Evolutionary conservation across 2,329 filamentous ascomycete genomes (phyloP).

Genomic region (Ophiostoma pallidulum): DNA sequence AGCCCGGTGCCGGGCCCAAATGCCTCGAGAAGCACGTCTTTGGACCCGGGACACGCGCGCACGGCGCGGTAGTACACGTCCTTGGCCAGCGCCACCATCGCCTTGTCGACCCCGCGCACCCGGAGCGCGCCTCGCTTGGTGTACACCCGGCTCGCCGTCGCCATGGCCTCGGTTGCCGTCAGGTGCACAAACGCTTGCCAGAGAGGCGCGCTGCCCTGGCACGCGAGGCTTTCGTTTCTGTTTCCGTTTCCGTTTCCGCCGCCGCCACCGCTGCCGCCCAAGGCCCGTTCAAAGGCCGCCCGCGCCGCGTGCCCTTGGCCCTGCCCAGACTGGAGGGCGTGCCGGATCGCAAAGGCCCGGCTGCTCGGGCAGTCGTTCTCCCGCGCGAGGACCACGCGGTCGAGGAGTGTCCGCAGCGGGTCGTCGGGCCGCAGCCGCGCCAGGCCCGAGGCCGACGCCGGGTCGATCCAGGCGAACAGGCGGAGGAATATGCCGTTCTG

Average conservation of each 20-base stretch:
- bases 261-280: slow-evolving; percentile 29
- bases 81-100: slow-evolving; percentile 25
- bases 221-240: background rate
- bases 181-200: slow-evolving; percentile 45
- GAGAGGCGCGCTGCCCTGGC: slow-evolving; percentile 30
- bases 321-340: slow-evolving; percentile 39
- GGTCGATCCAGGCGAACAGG: slow-evolving; percentile 63
- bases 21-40: slow-evolving; percentile 41
- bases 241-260: slow-evolving; percentile 21
- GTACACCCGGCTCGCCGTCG: slow-evolving; percentile 23
- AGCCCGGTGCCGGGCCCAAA: slow-evolving; percentile 24
- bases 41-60: slow-evolving; percentile 39
- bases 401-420: slow-evolving; percentile 59
- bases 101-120: slow-evolving; percentile 18
- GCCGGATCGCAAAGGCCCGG: slow-evolving; percentile 41
- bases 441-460: slow-evolving; percentile 24
- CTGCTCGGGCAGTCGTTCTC: slow-evolving; percentile 33
- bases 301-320: slow-evolving; percentile 42
- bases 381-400: slow-evolving; percentile 37
- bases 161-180: slow-evolving; percentile 7
- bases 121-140: slow-evolving; percentile 15
- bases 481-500: slow-evolving; percentile 67
- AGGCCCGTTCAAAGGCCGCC: slow-evolving; percentile 43
- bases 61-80: slow-evolving; percentile 40
- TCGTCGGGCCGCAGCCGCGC: slow-evolving; percentile 55